These are phyloP conservation scores for Trypanosoma scelopori DNA, from an alignment of 208 protist genomes.

Conservation along the genomic window DNA sequence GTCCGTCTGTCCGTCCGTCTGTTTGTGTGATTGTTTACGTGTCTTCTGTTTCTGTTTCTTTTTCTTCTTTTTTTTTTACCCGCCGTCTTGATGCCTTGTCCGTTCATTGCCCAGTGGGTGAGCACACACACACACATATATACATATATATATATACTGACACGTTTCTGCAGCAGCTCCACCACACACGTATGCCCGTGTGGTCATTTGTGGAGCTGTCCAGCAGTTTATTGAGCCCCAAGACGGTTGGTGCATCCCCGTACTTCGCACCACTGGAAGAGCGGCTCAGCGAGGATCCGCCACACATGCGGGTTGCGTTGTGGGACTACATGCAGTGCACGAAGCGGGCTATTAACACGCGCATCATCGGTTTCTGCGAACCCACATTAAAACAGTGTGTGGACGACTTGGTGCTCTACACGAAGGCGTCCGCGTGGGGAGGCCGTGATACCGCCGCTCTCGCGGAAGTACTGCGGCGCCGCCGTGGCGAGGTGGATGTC, in stretches of 20 bases:
- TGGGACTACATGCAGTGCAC: slow-evolving; percentile 78
- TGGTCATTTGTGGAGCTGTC: slow-evolving; percentile 74
- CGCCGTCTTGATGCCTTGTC: slow-evolving; percentile 1
- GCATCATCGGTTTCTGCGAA: slow-evolving; percentile 86
- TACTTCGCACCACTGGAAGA: slow-evolving; percentile 46
- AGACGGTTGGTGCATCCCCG: slow-evolving; percentile 59
- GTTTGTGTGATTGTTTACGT: neutral
- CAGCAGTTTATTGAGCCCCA: slow-evolving; percentile 69
- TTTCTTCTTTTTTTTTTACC: slow-evolving; percentile 14
- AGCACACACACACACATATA: neutral
- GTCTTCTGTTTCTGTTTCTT: slow-evolving; percentile 1
- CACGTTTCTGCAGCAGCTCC: no score
- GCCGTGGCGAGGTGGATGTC: slow-evolving; percentile 56
- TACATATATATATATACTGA: no score
- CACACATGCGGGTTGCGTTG: slow-evolving; percentile 34
- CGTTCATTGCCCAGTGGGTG: neutral
- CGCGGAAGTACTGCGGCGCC: slow-evolving; percentile 36
- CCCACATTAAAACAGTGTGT: slow-evolving; percentile 78
- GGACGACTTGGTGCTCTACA: slow-evolving; percentile 55
- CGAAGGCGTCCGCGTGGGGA: slow-evolving; percentile 45
- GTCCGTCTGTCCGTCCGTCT: neutral
- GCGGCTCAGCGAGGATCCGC: slow-evolving; percentile 37
- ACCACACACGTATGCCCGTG: slow-evolving; percentile 33
- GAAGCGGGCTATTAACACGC: slow-evolving; percentile 77
- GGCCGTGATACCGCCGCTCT: slow-evolving; percentile 37